phyloP scores from a whole-genome alignment of 495 filamentous ascomycete genomes.

The Friedmanniomyces endolithicus region DNA sequence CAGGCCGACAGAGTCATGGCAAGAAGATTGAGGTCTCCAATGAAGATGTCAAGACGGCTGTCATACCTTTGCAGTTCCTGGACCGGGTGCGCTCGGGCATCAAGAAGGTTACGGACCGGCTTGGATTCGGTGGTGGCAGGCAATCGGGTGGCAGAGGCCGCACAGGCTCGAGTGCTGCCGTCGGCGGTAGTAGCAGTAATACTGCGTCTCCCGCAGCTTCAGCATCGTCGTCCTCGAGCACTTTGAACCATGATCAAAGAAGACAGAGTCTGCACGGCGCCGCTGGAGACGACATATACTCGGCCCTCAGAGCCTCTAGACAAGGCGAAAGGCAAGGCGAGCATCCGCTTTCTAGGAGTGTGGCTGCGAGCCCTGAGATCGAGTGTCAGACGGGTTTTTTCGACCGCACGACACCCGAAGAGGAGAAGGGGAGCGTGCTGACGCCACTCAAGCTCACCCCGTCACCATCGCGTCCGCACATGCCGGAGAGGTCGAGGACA shows the following conservation, averaged over 20 bases:
- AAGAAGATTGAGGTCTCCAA: constrained; percentile 87
- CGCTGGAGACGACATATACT: constrained; percentile 43
- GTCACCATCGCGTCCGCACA: constrained; percentile 30
- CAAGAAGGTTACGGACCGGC: constrained; percentile 35
- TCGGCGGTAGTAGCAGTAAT: constrained; percentile 12
- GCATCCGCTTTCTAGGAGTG: constrained; percentile 74
- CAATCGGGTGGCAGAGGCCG: constrained; percentile 17
- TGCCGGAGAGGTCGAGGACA: constrained; percentile 41
- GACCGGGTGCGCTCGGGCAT: constrained; percentile 58
- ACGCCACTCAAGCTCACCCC: neutral
- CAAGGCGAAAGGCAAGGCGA: constrained; percentile 47
- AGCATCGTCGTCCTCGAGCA: constrained; percentile 39
- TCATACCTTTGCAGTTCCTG: constrained; percentile 76
- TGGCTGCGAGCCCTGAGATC: constrained; percentile 60
- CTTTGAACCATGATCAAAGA: constrained; percentile 43
- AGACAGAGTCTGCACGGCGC: constrained; percentile 61
- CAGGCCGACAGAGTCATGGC: constrained; percentile 63
- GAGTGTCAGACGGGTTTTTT: constrained; percentile 32
- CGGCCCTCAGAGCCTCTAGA: constrained; percentile 37
- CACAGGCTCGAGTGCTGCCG: constrained; percentile 25
- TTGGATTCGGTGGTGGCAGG: constrained; percentile 20
- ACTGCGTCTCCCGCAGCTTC: constrained; percentile 11
- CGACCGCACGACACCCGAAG: constrained; percentile 4
- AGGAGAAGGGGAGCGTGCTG: neutral
- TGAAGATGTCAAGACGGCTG: constrained; percentile 77